Base-by-base conservation (phyloP, 768 basidiomycete genomes). In the Clitopilus hobsonii region DNA sequence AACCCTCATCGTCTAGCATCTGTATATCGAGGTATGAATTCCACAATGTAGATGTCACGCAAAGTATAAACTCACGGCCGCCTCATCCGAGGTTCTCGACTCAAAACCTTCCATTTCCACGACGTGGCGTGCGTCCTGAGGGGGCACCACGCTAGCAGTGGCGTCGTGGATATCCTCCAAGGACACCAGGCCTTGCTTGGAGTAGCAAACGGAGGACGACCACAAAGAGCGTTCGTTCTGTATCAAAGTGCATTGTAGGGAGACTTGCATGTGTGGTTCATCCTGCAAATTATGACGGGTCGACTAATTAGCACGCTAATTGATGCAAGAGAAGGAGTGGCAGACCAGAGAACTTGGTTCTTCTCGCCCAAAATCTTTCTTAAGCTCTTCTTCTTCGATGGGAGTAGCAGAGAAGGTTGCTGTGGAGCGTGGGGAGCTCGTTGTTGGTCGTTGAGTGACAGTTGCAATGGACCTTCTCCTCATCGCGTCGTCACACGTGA, bases 381-480 rank as follows among this genome's bases (percentile, higher is more conserved):
- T 45, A 8, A 45, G n/a, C 3, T n/a, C 32, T 36, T 36, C 41
- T 45, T 45, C 41, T 45, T 18, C 18, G 22, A 11, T 23, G 2
- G n/a, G n/a, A 45, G n/a, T 11, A 23, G 22, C 10, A 23, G n/a
- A 18, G 22, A 45, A 20, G 18, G 41, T 10, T 23, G n/a, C 5
- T 45, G 41, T 6, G 41, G 16, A 45, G 41, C 22, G 41, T 45
- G 41, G 22, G 41, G n/a, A 20, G 41, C 3, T 45, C 18, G 41
- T 45, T 45, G 41, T 20, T 18, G 41, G 41, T 45, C 22, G 41
- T 45, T 20, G 41, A 18, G 41, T 45, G 41, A 45, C 41, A 45
- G 41, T 45, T 45, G 41, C 41, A 45, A 45, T 45, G 41, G 41
- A 45, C 41, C 41, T 45, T 45, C 41, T 45, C 41, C 41, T 45